phyloP scores from a whole-genome alignment of 208 protist species.

The Porcisia deanei region DNA sequence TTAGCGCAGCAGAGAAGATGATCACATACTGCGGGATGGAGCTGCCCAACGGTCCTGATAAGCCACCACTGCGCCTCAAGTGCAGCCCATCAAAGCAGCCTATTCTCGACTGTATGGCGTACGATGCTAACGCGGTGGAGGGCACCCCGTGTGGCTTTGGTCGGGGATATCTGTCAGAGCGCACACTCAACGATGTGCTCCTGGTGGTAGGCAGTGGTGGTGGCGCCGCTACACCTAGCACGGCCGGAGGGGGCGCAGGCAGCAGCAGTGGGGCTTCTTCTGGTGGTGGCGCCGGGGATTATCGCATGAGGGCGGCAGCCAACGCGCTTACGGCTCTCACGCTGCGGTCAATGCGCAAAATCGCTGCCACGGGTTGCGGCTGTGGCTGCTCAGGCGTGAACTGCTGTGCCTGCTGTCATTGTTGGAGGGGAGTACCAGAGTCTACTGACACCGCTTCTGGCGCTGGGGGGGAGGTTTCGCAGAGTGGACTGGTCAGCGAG shows the following conservation, averaged over 20 bases:
- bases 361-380: constrained; percentile 22
- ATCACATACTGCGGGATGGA: constrained; percentile 47
- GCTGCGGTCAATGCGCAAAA: constrained; percentile 18
- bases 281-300: background rate
- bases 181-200: constrained; percentile 55
- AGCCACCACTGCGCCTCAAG: constrained; percentile 60
- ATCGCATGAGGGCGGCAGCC: constrained; percentile 1
- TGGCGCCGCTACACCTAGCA: background rate
- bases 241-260: background rate
- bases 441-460: background rate
- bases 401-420: constrained; percentile 22
- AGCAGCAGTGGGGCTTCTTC: background rate
- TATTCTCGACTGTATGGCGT: constrained; percentile 59
- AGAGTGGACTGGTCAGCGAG: background rate
- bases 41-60: constrained; percentile 40
- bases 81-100: constrained; percentile 54
- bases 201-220: constrained; percentile 19
- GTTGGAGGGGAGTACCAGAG: constrained; percentile 10
- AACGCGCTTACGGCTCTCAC: constrained; percentile 20
- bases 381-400: constrained; percentile 25
- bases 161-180: constrained; percentile 32
- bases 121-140: constrained; percentile 47
- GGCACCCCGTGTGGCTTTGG: constrained; percentile 50
- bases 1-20: constrained; percentile 33
- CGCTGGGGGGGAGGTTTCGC: background rate